Evolutionary conservation across 78 protist species (phyloP).

Genomic region (Dictyostelium citrinum): DNA sequence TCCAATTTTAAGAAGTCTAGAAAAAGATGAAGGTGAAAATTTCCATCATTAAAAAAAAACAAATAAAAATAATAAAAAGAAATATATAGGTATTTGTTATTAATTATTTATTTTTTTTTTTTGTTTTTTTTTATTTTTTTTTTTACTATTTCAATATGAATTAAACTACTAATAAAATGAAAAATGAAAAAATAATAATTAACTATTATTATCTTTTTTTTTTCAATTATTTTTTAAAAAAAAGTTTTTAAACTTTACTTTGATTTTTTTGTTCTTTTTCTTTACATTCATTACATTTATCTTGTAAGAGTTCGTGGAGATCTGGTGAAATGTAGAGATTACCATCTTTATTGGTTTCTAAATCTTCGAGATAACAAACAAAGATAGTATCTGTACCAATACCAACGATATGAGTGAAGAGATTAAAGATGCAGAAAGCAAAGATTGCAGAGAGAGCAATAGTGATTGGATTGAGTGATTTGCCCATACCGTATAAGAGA

Average conservation of each 20-base stretch:
- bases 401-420: conserved; percentile 73
- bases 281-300: conserved; percentile 11
- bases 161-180: not conserved
- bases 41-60: not conserved
- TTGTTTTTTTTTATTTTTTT: not conserved
- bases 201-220: not conserved
- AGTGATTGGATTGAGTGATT: conserved; percentile 49
- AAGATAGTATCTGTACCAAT: conserved; percentile 80
- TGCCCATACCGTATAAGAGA: conserved; percentile 15
- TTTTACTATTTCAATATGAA: too few relatives aligned
- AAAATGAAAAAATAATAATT: not conserved
- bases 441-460: conserved; percentile 52
- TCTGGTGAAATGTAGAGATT: conserved; percentile 54
- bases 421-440: conserved; percentile 53
- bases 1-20: not conserved
- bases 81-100: too few relatives aligned
- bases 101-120: not conserved
- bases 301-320: conserved; percentile 75
- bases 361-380: conserved; percentile 77
- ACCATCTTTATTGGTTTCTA: conserved; percentile 57
- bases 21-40: conserved; percentile 11
- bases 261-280: conserved; percentile 4
- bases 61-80: not conserved
- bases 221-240: not conserved
- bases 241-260: not conserved